Evolutionary conservation across 306 rosid species (phyloP), one percentile per base, ranked within the genome.

Genomic region (Malus sylvestris): DNA sequence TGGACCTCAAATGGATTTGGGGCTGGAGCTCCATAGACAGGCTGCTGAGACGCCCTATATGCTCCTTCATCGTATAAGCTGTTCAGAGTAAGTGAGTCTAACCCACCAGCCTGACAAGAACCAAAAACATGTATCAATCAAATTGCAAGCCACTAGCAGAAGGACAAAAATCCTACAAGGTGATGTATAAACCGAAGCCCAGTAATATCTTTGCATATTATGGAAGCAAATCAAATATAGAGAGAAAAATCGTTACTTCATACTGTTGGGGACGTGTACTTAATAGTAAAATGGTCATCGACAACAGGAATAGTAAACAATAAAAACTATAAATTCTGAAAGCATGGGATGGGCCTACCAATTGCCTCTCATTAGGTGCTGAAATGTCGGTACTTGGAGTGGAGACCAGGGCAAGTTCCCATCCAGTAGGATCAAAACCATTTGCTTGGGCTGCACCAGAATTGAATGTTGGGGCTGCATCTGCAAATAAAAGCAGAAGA

Each of bases 371-470:
- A 45, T 90, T 91, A 77, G 78, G 85, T 78, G 98, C 68, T 66
- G 99, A 96, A 60, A 96, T 89, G 83, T 92, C 72, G 73, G 77
- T 85, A 82, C 99, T 93, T 67, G 99, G 99, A 86, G 96, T 86
- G 83, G 88, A 72, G 77, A 96, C 98, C 67, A 96, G 88, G 67
- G 99, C 98, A 76, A 96, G 93, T 79, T 96, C 99, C 99, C 99
- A 96, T 33, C 99, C 99, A 13, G 93, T 88, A 51, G 99, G 94
- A 82, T 93, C 99, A 84, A 87, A 96, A 80, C 91, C 90, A 23
- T 87, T 91, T 59, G 89, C 68, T 79, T 83, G 97, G 40, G 80
- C 32, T 20, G 88, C 76, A 77, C 77, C 81, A 44, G 98, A 79
- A 76, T 81, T 78, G 80, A 90, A 89, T 73, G 91, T 87, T 59